phyloP scores from a whole-genome alignment of 2,329 filamentous ascomycete genomes.

The Beauveria medogensis region DNA sequence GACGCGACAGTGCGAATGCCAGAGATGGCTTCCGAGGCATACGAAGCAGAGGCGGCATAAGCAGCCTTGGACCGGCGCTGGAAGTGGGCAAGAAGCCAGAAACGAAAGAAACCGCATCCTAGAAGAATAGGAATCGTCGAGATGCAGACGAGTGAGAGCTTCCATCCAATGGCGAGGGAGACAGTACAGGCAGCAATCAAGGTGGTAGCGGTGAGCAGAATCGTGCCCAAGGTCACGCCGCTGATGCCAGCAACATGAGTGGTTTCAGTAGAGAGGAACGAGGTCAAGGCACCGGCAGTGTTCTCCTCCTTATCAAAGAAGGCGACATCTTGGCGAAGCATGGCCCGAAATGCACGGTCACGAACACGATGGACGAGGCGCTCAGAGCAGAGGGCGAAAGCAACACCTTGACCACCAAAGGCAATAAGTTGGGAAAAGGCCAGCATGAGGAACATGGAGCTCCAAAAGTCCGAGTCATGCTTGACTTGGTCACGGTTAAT shows the following conservation, averaged over 20 bases:
- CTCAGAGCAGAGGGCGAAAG: slow-evolving; percentile 83
- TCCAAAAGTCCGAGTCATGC: slow-evolving; percentile 75
- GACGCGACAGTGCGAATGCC: slow-evolving; percentile 91
- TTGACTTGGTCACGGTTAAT: slow-evolving; percentile 49
- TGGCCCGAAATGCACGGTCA: slow-evolving; percentile 72
- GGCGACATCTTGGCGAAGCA: slow-evolving; percentile 85
- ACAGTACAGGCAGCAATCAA: slow-evolving; percentile 65
- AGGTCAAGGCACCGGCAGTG: slow-evolving; percentile 78
- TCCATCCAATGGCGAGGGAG: slow-evolving; percentile 74
- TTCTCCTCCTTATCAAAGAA: slow-evolving; percentile 91
- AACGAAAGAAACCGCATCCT: slow-evolving; percentile 77
- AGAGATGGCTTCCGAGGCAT: slow-evolving; percentile 87
- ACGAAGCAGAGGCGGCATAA: slow-evolving; percentile 74
- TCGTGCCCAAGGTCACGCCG: slow-evolving; percentile 78
- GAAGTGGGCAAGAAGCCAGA: slow-evolving; percentile 75
- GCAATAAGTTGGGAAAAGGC: slow-evolving; percentile 64
- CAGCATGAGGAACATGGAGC: slow-evolving; percentile 80
- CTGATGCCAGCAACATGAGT: slow-evolving; percentile 83
- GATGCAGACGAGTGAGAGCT: slow-evolving; percentile 75
- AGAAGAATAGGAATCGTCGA: slow-evolving; percentile 70
- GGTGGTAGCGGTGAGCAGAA: slow-evolving; percentile 73
- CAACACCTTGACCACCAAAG: slow-evolving; percentile 59
- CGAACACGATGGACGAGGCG: slow-evolving; percentile 75
- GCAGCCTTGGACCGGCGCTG: slow-evolving; percentile 70
- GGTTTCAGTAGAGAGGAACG: slow-evolving; percentile 81